phyloP scores from a whole-genome alignment of 2,329 filamentous ascomycete genomes.

The Fusarium nurragi region DNA sequence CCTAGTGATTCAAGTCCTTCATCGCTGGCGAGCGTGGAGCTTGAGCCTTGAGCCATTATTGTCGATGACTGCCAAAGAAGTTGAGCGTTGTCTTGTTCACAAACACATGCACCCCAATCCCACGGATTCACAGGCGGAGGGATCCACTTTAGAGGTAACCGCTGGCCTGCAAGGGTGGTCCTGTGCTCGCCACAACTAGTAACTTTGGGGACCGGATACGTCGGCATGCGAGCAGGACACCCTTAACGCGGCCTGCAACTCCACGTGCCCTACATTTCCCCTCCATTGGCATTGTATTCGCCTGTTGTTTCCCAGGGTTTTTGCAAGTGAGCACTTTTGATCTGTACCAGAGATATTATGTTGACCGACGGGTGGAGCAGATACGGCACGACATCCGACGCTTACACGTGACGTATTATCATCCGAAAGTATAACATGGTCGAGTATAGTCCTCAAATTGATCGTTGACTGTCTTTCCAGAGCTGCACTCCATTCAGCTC shows the following conservation, averaged over 20 bases:
- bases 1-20: neutral
- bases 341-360: neutral
- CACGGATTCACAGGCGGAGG: neutral
- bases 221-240: constrained; percentile 26
- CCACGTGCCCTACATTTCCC: constrained; percentile 26
- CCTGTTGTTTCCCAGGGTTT: neutral
- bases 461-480: neutral
- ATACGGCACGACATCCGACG: constrained; percentile 17
- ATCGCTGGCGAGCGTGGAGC: neutral
- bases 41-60: neutral
- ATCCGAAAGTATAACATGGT: neutral
- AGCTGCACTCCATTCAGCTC: neutral
- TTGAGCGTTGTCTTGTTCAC: neutral
- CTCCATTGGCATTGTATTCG: constrained; percentile 24
- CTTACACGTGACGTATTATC: neutral
- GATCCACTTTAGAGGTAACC: neutral
- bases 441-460: neutral
- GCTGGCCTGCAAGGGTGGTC: constrained; percentile 1
- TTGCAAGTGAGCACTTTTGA: neutral
- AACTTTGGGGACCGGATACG: constrained; percentile 28
- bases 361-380: constrained; percentile 18
- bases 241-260: neutral
- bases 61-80: neutral
- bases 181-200: neutral
- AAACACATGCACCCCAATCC: neutral